Evolutionary conservation across 2,329 filamentous ascomycete genomes (phyloP).

Genomic region (Dothistroma septosporum): DNA sequence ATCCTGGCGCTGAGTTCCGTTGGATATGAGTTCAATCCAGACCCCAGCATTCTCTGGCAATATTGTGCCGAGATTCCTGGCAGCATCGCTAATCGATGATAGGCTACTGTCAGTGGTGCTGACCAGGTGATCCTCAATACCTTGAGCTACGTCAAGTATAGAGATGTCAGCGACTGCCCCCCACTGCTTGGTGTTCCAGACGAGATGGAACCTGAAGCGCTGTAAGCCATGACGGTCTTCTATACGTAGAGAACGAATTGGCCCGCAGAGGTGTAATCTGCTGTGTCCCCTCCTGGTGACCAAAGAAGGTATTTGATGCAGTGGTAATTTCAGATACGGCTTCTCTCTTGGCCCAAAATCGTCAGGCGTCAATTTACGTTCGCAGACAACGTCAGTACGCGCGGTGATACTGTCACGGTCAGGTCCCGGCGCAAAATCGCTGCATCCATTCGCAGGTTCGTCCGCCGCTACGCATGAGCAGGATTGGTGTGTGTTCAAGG

Average conservation of each 20-base stretch:
- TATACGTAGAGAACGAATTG: not conserved
- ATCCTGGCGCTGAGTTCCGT: not conserved
- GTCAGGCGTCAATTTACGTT: not conserved
- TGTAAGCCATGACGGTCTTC: not conserved
- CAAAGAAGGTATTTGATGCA: not conserved
- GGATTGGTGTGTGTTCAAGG: no score
- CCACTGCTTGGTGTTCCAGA: not conserved
- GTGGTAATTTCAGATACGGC: not conserved
- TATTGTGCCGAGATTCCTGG: not conserved
- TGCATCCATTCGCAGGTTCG: no score
- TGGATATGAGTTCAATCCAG: not conserved
- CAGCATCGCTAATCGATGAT: not conserved
- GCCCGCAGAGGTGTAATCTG: not conserved
- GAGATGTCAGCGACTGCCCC: not conserved
- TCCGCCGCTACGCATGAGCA: no score
- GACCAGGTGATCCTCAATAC: not conserved
- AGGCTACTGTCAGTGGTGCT: not conserved
- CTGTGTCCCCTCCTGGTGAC: not conserved
- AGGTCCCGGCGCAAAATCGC: not conserved
- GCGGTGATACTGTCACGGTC: not conserved
- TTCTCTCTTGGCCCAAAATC: not conserved
- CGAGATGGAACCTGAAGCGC: not conserved
- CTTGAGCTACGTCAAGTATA: not conserved
- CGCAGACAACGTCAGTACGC: no score
- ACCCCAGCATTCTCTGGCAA: not conserved